Evolutionary conservation across 768 basidiomycete species (phyloP), one percentile per base, ranked within the genome.

Genomic region (Lactarius sp.): DNA sequence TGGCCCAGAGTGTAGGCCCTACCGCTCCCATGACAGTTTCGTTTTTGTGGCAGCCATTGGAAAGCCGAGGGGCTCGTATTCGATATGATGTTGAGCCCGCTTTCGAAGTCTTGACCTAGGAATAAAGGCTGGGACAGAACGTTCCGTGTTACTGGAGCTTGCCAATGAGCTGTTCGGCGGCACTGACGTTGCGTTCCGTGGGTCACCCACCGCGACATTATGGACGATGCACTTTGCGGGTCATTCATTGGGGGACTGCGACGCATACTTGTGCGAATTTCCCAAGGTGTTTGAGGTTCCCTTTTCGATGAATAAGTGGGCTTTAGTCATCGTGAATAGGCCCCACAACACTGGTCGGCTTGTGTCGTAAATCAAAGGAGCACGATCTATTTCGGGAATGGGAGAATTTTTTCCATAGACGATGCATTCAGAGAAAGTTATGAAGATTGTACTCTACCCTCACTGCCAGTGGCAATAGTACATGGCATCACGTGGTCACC

Each of bases 401-500:
- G 84, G 4, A 67, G 75, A 51, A 63, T 66, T 46, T 60, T 75
- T 14, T 81, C 81, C 12, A 81, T 87, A 62, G 80, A 81, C 5
- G 82, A 85, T 34, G 79, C 77, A n/a, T 86, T 86, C 72, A 77
- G 71, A 60, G 69, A 69, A 31, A 72, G 71, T 5, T 87, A 86
- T 67, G 83, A 88, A 64, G n/a, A n/a, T n/a, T n/a, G n/a, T n/a
- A n/a, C n/a, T n/a, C n/a, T n/a, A n/a, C 20, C 56, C 42, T 14
- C n/a, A 31, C 20, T 14, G 27, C n/a, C n/a, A n/a, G n/a, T n/a
- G n/a, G n/a, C 46, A 13, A 4, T 52, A 87, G 85, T 88, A 88
- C 71, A 88, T 88, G 86, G 85, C 86, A 0, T 86, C 85, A n/a
- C 78, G 86, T 64, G 86, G 86, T 18, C 86, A 88, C 70, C 83